A percentile compares a stretch with the other conserved stretches of the same genome.
phyloP scores from a whole-genome alignment of 176 grass and related monocot genomes.

The Rhynchospora breviuscula region DNA sequence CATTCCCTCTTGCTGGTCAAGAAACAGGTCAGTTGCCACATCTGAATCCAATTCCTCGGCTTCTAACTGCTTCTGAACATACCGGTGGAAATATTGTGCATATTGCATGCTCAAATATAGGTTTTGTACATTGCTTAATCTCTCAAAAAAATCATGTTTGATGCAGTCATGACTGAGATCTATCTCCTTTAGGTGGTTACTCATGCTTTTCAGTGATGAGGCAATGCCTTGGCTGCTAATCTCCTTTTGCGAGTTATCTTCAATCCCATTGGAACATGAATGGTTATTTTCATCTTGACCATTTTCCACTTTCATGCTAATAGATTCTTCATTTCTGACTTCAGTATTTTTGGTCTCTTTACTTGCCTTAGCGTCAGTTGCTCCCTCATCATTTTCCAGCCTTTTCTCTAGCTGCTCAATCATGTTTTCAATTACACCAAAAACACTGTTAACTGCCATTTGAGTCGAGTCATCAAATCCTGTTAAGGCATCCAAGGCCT shows the following conservation, averaged over 20 bases:
- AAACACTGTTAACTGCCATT: conserved; percentile 92
- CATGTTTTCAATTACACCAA: conserved; percentile 90
- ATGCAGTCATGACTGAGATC: conserved; percentile 25
- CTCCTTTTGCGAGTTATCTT: conserved; percentile 21
- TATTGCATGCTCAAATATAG: conserved; percentile 63
- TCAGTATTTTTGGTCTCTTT: neutral
- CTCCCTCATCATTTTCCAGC: conserved; percentile 28
- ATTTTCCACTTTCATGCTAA: neutral
- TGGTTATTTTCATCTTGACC: neutral
- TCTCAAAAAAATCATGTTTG: conserved; percentile 27
- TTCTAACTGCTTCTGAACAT: conserved; percentile 51
- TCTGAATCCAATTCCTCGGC: conserved; percentile 36
- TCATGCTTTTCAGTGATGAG: conserved; percentile 33
- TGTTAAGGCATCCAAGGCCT: conserved; percentile 88
- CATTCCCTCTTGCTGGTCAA: conserved; percentile 79
- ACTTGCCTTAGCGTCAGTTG: neutral
- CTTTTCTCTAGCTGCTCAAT: conserved; percentile 79
- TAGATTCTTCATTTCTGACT: neutral
- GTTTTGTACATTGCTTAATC: conserved; percentile 12
- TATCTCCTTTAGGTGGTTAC: conserved; percentile 26
- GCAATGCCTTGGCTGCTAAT: conserved; percentile 27
- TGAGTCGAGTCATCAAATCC: conserved; percentile 98
- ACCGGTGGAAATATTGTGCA: conserved; percentile 42
- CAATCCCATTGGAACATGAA: neutral
- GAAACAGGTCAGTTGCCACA: conserved; percentile 71